A percentile compares a stretch with the other conserved stretches of the same genome.
Conservation (phyloP, 2,329 filamentous ascomycete genomes). For the Venturiaceae sp. region DNA sequence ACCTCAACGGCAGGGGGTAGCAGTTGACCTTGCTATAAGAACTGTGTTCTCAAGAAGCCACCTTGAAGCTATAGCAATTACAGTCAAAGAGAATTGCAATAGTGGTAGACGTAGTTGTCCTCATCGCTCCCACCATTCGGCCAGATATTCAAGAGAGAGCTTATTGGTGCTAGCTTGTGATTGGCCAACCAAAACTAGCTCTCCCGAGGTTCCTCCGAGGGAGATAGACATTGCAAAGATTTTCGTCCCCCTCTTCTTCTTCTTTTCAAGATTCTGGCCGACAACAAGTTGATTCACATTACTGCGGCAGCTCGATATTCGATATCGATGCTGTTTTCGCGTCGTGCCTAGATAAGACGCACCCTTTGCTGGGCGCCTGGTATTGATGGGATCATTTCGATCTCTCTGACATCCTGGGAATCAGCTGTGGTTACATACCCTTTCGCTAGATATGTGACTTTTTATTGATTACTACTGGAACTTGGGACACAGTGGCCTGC, state of each 20-base stretch:
- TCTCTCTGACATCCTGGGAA: conserved; percentile 57
- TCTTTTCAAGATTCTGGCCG: conserved; percentile 27
- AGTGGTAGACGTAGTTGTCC: background rate
- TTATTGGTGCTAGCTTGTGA: background rate
- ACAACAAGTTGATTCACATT: conserved; percentile 43
- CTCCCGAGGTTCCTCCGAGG: background rate
- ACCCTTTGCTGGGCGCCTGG: conserved; percentile 65
- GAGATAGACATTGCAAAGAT: background rate
- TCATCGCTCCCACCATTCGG: background rate
- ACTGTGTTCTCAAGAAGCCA: background rate
- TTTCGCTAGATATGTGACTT: too few species aligned
- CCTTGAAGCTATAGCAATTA: background rate
- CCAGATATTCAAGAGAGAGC: background rate
- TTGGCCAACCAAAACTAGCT: background rate
- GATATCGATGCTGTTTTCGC: conserved; percentile 54
- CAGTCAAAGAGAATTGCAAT: background rate
- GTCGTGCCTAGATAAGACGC: conserved; percentile 54
- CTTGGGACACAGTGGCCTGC: too few species aligned
- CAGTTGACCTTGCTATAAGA: background rate
- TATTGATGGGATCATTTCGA: conserved; percentile 55
- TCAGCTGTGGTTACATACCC: conserved; percentile 58
- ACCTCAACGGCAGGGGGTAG: background rate
- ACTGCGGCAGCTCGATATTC: conserved; percentile 44
- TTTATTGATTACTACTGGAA: too few species aligned
- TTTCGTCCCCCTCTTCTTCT: conserved; percentile 23